Conservation (phyloP, 164 flowering plant genomes). For the Tetrastigma voinierianum region DNA sequence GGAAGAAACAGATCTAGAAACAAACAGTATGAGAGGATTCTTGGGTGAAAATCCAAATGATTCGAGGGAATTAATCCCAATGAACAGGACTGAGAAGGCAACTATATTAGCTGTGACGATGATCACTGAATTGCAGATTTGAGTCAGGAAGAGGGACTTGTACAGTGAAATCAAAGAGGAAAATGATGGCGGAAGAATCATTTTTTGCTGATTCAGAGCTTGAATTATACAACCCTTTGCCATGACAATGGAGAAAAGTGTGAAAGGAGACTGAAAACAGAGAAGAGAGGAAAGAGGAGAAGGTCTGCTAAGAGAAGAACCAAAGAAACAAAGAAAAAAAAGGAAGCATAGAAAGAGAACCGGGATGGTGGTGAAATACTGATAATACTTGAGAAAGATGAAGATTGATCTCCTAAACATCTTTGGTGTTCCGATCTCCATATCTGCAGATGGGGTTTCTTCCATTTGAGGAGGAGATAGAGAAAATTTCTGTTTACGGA, state of each 20-base stretch:
- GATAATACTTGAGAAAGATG: constrained; percentile 21
- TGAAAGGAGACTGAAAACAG: no score
- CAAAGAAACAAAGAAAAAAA: constrained; percentile 29
- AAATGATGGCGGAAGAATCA: constrained; percentile 2
- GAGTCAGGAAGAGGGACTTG: constrained; percentile 32
- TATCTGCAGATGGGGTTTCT: neutral
- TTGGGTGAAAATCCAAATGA: constrained; percentile 14
- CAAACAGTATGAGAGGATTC: constrained; percentile 4
- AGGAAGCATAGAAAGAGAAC: constrained; percentile 25
- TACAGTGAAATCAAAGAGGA: constrained; percentile 19
- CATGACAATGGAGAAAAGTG: constrained; percentile 14
- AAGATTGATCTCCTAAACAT: constrained; percentile 27
- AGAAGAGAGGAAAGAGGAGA: no score
- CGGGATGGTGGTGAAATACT: constrained; percentile 18
- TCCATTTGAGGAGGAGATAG: neutral
- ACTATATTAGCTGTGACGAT: constrained; percentile 27
- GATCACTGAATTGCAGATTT: constrained; percentile 30
- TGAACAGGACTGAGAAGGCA: constrained; percentile 28
- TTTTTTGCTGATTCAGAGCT: constrained; percentile 15
- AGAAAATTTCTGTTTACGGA: neutral
- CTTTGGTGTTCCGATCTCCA: constrained; percentile 16
- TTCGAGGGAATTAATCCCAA: constrained; percentile 19
- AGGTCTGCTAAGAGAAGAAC: constrained; percentile 14
- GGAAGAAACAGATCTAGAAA: constrained; percentile 21
- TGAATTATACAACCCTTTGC: constrained; percentile 20